Percentiles rank a stretch among this genome's conserved stretches.
Evolutionary conservation across 805 yeast genomes (phyloP).

Genomic region (Priceomyces melissophilus): DNA sequence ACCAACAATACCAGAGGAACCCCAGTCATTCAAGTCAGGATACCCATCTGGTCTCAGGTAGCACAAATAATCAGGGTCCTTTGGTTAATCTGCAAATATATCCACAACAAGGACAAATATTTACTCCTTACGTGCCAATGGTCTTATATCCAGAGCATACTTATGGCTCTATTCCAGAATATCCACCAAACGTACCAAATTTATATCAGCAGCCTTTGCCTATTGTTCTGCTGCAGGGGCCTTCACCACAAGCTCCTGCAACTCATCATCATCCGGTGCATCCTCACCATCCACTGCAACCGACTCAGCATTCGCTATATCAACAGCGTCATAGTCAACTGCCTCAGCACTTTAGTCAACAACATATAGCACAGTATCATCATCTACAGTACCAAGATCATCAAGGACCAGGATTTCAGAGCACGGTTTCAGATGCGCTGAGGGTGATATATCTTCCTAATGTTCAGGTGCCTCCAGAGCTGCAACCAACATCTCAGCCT

Average conservation of each 20-base stretch:
- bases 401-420: conserved; percentile 1
- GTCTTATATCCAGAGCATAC: conserved; percentile 2
- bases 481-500: conserved; percentile 4
- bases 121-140: neutral
- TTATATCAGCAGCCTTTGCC: conserved; percentile 2
- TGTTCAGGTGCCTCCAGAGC: conserved; percentile 7
- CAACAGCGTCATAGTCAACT: neutral
- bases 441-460: conserved; percentile 8
- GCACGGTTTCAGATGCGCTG: conserved; percentile 3
- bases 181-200: conserved; percentile 6
- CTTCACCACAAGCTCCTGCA: neutral
- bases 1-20: conserved; percentile 8
- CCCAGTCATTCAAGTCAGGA: neutral
- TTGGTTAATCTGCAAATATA: neutral
- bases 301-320: neutral
- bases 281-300: conserved; percentile 2
- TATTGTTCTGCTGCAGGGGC: conserved; percentile 5
- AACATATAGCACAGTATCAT: neutral
- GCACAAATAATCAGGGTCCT: neutral
- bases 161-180: neutral
- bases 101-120: conserved; percentile 1
- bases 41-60: conserved; percentile 2
- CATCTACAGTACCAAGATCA: conserved; percentile 1
- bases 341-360: conserved; percentile 2
- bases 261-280: conserved; percentile 1